phyloP scores from a whole-genome alignment of 495 filamentous ascomycete genomes.

The Evernia prunastri region DNA sequence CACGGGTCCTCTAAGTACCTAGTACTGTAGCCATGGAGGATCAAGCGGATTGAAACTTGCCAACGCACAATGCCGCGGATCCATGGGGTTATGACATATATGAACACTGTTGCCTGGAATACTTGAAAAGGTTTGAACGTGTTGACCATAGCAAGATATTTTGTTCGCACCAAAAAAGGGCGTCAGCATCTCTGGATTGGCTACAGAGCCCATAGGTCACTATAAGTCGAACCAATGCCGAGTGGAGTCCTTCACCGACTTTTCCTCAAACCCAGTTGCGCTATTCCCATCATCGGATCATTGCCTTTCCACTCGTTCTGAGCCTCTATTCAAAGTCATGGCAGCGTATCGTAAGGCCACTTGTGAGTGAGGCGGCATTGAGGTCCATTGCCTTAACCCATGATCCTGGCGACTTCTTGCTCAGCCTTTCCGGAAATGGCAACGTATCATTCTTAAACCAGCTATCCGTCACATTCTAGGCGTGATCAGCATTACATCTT shows the following conservation, averaged over 20 bases:
- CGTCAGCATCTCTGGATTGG: background rate
- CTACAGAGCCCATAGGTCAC: background rate
- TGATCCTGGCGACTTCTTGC: background rate
- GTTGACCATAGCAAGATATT: slow-evolving; percentile 2
- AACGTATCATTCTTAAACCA: background rate
- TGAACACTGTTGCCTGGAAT: slow-evolving; percentile 12
- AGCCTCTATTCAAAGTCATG: background rate
- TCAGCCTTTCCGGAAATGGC: background rate
- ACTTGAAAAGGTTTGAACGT: slow-evolving; percentile 9
- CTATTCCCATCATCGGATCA: background rate
- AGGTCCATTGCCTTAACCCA: background rate
- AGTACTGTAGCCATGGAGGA: slow-evolving; percentile 5
- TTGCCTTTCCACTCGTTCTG: background rate
- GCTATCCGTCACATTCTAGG: slow-evolving; percentile 16
- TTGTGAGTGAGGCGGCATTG: background rate
- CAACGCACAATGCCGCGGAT: slow-evolving; percentile 14
- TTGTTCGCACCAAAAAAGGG: slow-evolving; percentile 2
- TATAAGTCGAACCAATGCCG: slow-evolving; percentile 2
- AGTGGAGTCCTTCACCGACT: slow-evolving; percentile 14
- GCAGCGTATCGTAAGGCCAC: background rate
- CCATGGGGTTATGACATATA: slow-evolving; percentile 10
- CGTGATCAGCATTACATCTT: slow-evolving; percentile 2
- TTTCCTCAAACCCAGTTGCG: slow-evolving; percentile 9
- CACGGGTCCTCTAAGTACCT: slow-evolving; percentile 12
- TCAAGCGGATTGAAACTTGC: slow-evolving; percentile 11